Evolutionary conservation across 306 rosid species (phyloP), one percentile per base, ranked within the genome.

Genomic region (Medicago arabica): DNA sequence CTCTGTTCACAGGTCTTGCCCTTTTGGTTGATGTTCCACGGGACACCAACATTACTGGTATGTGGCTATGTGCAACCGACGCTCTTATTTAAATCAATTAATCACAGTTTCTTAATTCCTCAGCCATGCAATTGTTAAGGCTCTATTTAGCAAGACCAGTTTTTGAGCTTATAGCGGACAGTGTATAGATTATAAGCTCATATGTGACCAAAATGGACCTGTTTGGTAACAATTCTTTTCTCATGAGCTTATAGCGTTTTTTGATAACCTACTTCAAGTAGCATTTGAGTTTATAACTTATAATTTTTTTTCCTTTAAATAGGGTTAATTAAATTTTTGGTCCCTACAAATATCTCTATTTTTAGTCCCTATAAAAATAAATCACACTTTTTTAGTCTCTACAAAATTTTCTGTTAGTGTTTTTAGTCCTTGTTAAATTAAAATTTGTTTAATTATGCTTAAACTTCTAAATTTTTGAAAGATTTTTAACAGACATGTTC

Each of bases 21-120:
- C 85, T 94, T 75, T 67, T 94, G 75, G 88, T 94, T 51, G 98
- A 95, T 69, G 91, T 92, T 86, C 97, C 97, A 11, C 81, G 97
- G 74, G 89, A 85, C 67, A 78, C 38, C 75, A 92, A 95, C 83
- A 86, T 95, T 64, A 95, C 96, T 18, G 98, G 98, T 92, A 83
- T 50, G 90, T 76, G 47, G 98, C 97, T 92, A 83, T 50, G 90
- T 76, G 47, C 18, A 16, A 54, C 71, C 62, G 36, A 21, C 50
- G 72, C 21, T 44, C n/a, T 69, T 74, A 8, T 16, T 62, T 38
- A 15, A 13, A 19, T 17, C 25, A 14, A 49, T 61, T 46, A 16
- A 1, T 34, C 53, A 23, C 31, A 28, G 28, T 17, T 46, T 55
- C 23, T 53, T 16, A 8, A 9, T 40, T 44, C 28, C 41, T 44